These are phyloP conservation scores for Amauroascus verrucosus DNA, from an alignment of 2,329 filamentous ascomycete species.

Conservation along the genomic window DNA sequence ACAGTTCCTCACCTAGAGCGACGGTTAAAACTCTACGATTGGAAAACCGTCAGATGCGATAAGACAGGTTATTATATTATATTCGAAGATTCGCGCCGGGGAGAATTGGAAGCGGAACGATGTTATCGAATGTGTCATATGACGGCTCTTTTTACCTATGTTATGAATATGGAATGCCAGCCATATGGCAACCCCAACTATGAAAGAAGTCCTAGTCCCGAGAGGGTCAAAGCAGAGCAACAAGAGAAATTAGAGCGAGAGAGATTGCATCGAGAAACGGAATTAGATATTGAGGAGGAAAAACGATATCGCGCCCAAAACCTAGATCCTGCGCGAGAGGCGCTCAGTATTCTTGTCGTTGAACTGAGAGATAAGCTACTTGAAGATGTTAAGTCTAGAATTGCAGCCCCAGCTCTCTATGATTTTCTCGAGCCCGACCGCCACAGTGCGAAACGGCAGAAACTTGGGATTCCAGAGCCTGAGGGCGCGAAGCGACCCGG, in stretches of 20 bases:
- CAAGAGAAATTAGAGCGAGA: conserved; percentile 57
- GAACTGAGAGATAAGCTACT: conserved; percentile 82
- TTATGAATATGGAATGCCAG: conserved; percentile 81
- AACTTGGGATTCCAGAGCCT: conserved; percentile 64
- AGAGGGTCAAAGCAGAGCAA: conserved; percentile 36
- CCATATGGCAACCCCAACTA: conserved; percentile 56
- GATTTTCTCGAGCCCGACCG: conserved; percentile 73
- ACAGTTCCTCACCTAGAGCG: conserved; percentile 87
- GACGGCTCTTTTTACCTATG: conserved; percentile 80
- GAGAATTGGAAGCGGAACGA: conserved; percentile 68
- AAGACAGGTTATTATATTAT: conserved; percentile 79
- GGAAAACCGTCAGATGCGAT: conserved; percentile 74
- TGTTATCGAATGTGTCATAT: conserved; percentile 72
- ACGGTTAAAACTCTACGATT: conserved; percentile 69
- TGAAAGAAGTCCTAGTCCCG: conserved; percentile 41
- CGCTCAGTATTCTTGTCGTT: conserved; percentile 63
- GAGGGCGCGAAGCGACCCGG: conserved; percentile 49
- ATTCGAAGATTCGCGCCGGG: conserved; percentile 69
- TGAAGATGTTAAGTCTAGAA: conserved; percentile 75
- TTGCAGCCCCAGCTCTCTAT: conserved; percentile 70
- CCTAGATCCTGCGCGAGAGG: conserved; percentile 81
- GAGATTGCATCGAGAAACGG: conserved; percentile 59
- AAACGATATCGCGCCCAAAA: conserved; percentile 78
- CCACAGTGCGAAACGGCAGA: conserved; percentile 67
- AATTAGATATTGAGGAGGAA: conserved; percentile 77